phyloP scores from a whole-genome alignment of 129 eudicot species.

The Cynara cardunculus region DNA sequence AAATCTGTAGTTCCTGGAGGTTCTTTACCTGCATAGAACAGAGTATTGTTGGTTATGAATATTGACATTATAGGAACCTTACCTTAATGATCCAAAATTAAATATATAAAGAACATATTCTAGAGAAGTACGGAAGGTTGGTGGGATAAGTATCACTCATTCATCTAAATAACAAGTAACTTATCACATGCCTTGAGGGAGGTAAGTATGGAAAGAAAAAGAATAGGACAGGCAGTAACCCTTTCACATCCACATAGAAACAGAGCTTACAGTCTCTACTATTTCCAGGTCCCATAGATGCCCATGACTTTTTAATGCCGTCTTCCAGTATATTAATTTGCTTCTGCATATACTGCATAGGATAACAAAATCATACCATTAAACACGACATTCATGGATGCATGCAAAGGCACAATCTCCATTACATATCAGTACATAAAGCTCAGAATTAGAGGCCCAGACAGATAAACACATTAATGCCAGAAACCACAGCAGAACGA shows the following conservation, averaged over 20 bases:
- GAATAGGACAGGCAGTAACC: no score
- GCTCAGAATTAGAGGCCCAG: background rate
- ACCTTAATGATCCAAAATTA: background rate
- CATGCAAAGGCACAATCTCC: background rate
- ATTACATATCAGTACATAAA: slow-evolving; percentile 1
- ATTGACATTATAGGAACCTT: background rate
- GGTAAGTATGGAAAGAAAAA: no score
- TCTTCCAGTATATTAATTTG: slow-evolving; percentile 76
- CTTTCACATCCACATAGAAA: slow-evolving; percentile 15
- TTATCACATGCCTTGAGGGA: no score
- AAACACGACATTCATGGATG: background rate
- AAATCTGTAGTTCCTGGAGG: slow-evolving; percentile 34
- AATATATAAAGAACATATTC: background rate
- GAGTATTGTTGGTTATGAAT: slow-evolving; percentile 15
- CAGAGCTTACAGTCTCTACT: slow-evolving; percentile 46
- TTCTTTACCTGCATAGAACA: slow-evolving; percentile 44
- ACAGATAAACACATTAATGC: no score
- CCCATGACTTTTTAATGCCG: slow-evolving; percentile 87
- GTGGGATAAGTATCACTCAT: background rate
- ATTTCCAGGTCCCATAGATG: slow-evolving; percentile 28
- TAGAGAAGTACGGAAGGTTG: background rate
- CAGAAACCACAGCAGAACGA: background rate
- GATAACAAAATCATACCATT: slow-evolving; percentile 10
- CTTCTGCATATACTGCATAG: slow-evolving; percentile 80
- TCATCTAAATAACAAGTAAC: no score